phyloP scores from a whole-genome alignment of 495 filamentous ascomycete genomes.

The Elaphomyces granulatus region DNA sequence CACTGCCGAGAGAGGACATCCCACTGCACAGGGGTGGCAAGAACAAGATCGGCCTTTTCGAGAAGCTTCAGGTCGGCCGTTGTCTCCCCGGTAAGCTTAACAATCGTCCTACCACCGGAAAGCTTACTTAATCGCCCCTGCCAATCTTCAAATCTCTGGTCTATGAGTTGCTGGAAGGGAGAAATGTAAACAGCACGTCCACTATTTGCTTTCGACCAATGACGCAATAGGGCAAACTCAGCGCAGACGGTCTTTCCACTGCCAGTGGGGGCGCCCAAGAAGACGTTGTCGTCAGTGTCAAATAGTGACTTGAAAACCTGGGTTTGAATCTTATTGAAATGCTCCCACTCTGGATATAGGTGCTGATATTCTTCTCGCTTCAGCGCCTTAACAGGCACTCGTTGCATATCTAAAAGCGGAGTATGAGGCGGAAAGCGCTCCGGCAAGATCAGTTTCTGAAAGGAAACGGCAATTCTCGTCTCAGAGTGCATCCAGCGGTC shows the following conservation, averaged over 20 bases:
- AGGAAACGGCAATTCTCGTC: slow-evolving; percentile 82
- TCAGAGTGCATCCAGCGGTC: slow-evolving; percentile 98
- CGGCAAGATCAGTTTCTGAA: slow-evolving; percentile 85
- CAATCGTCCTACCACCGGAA: slow-evolving; percentile 75
- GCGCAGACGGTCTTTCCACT: slow-evolving; percentile 96
- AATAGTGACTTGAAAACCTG: slow-evolving; percentile 92
- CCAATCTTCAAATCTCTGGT: slow-evolving; percentile 71
- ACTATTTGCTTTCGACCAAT: slow-evolving; percentile 57
- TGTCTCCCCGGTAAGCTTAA: slow-evolving; percentile 89
- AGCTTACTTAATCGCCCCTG: slow-evolving; percentile 55
- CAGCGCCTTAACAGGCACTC: slow-evolving; percentile 71
- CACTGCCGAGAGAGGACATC: slow-evolving; percentile 90
- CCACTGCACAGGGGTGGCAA: slow-evolving; percentile 91
- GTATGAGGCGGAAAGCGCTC: slow-evolving; percentile 95
- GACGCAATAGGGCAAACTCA: slow-evolving; percentile 78
- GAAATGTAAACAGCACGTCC: slow-evolving; percentile 89
- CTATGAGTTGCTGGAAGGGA: slow-evolving; percentile 89
- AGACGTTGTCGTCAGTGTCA: slow-evolving; percentile 80
- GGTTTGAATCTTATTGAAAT: slow-evolving; percentile 96
- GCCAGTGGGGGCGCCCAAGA: slow-evolving; percentile 77
- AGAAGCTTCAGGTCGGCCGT: slow-evolving; percentile 83
- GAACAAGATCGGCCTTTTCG: slow-evolving; percentile 75
- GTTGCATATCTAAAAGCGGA: slow-evolving; percentile 76
- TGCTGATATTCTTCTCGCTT: slow-evolving; percentile 71
- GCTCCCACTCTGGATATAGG: slow-evolving; percentile 72